Evolutionary conservation across 306 rosid species (phyloP).

Genomic region (Rubus parviflorus): DNA sequence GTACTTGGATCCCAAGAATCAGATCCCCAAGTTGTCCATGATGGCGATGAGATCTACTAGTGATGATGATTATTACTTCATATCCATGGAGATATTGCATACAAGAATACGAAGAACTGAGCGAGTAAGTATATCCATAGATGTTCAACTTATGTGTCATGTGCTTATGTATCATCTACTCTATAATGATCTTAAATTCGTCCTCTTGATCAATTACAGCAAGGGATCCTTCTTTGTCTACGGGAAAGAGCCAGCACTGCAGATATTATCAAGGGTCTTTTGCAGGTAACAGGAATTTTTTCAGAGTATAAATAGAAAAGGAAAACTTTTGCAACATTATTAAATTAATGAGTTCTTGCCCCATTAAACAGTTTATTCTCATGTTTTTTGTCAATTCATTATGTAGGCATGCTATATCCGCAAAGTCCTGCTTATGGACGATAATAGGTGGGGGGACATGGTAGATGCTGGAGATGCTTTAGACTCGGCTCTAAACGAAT

Average conservation of each 20-base stretch:
- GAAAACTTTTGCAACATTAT: not conserved
- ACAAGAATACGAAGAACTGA: conserved; percentile 40
- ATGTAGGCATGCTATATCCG: conserved; percentile 71
- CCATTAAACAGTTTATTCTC: not conserved
- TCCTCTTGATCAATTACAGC: conserved; percentile 34
- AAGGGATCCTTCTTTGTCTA: conserved; percentile 64
- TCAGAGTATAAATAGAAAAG: not conserved
- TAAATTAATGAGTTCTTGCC: not conserved
- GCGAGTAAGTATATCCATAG: conserved; percentile 42
- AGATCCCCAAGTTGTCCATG: conserved; percentile 63
- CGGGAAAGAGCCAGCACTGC: conserved; percentile 63
- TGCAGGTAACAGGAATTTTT: conserved; percentile 56
- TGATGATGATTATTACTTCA: conserved; percentile 57
- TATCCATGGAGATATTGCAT: conserved; percentile 51
- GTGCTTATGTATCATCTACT: not conserved
- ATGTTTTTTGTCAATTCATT: not conserved
- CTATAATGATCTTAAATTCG: conserved; percentile 7
- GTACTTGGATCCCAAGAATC: conserved; percentile 56
- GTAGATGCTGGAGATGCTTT: conserved; percentile 32
- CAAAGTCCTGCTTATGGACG: conserved; percentile 39
- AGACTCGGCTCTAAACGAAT: conserved; percentile 44
- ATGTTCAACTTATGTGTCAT: not conserved
- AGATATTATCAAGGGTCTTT: conserved; percentile 59
- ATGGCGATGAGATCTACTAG: conserved; percentile 53
- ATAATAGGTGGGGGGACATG: conserved; percentile 36